These are phyloP conservation scores for Stenogyne calaminthoides DNA, from an alignment of 305 asterid species.

Conservation along the genomic window DNA sequence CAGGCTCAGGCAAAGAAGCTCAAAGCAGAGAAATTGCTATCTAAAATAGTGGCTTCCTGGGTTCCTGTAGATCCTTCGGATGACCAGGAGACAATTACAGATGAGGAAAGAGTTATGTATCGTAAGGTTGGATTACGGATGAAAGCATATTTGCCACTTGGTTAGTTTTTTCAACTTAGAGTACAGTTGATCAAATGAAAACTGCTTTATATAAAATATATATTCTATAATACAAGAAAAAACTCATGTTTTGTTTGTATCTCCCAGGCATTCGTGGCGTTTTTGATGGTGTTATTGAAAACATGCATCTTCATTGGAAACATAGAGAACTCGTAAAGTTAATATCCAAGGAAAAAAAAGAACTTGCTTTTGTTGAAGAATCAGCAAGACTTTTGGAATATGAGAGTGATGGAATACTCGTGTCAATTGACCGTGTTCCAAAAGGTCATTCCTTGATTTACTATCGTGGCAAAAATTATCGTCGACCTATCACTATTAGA, in stretches of 20 bases:
- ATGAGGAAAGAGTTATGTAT: constrained; percentile 90
- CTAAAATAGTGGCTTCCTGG: constrained; percentile 91
- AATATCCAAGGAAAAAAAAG: constrained; percentile 92
- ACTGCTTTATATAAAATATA: constrained; percentile 19
- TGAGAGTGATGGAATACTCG: constrained; percentile 95
- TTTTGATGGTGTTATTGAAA: constrained; percentile 98
- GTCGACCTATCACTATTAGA: constrained; percentile 78
- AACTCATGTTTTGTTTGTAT: constrained; percentile 34
- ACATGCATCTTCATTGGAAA: constrained; percentile 99
- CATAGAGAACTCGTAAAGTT: constrained; percentile 96
- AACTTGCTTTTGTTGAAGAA: constrained; percentile 82
- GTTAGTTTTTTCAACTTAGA: constrained; percentile 48
- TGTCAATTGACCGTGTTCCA: constrained; percentile 83
- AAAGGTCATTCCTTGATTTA: constrained; percentile 84
- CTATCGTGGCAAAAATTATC: constrained; percentile 97
- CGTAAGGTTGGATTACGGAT: constrained; percentile 89
- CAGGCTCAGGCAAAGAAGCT: constrained; percentile 94
- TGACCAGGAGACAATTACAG: constrained; percentile 97
- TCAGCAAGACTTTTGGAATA: constrained; percentile 91
- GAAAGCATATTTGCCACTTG: constrained; percentile 95
- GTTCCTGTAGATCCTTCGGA: constrained; percentile 82
- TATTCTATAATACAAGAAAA: neutral
- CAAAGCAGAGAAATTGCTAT: constrained; percentile 83
- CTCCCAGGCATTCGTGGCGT: constrained; percentile 88
- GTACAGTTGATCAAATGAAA: constrained; percentile 1